Conservation (phyloP, 495 filamentous ascomycete genomes). For the Trichoderma reesei region DNA sequence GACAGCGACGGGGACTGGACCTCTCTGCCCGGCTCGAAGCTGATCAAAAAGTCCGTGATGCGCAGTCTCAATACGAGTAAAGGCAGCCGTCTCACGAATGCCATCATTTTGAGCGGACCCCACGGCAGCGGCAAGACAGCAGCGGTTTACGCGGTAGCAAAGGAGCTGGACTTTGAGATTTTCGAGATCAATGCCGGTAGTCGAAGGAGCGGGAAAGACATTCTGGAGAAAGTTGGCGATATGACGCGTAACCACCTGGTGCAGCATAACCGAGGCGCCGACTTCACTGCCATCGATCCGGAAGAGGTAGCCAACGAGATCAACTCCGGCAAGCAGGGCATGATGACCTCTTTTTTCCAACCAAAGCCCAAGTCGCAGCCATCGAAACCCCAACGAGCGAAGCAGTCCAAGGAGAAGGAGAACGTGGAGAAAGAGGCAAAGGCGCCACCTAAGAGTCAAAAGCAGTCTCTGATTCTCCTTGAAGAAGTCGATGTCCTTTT, state of each 20-base stretch:
- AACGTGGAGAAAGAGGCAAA: conserved; percentile 21
- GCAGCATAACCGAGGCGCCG: conserved; percentile 26
- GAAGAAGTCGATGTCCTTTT: conserved; percentile 93
- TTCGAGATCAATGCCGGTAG: conserved; percentile 87
- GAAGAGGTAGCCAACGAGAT: conserved; percentile 48
- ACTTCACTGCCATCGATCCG: conserved; percentile 14
- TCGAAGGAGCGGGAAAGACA: conserved; percentile 78
- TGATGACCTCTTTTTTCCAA: conserved; percentile 75
- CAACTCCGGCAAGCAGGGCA: conserved; percentile 60
- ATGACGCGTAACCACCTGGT: conserved; percentile 96
- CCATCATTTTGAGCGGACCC: conserved; percentile 80
- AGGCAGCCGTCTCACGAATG: conserved; percentile 40
- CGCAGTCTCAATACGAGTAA: conserved; percentile 41
- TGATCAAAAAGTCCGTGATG: conserved; percentile 51
- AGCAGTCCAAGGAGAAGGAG: conserved; percentile 13
- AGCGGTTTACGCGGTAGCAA: conserved; percentile 86
- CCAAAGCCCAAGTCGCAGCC: conserved; percentile 23
- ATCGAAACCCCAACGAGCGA: conserved; percentile 18
- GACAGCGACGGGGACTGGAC: conserved; percentile 52
- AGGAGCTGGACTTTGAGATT: conserved; percentile 86
- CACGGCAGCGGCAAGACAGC: conserved; percentile 90
- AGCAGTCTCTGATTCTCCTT: conserved; percentile 88
- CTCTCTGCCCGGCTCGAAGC: conserved; percentile 27
- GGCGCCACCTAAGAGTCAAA: conserved; percentile 48
- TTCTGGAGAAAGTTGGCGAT: conserved; percentile 85